phyloP scores from a whole-genome alignment of 2,329 filamentous ascomycete species.

The Mycosphaerella sp. region DNA sequence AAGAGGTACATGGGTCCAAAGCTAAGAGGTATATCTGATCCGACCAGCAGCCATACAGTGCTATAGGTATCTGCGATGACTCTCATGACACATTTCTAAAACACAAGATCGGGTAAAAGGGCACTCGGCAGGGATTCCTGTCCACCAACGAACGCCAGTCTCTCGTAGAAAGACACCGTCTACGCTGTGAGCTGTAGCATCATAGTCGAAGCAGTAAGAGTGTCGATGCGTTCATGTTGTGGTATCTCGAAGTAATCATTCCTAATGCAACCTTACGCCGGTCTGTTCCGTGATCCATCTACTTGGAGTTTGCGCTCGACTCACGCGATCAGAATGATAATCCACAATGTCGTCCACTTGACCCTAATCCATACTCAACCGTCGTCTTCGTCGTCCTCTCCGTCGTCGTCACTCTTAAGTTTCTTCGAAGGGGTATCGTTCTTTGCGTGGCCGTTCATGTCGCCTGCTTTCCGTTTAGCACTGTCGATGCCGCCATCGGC shows the following conservation, averaged over 20 bases:
- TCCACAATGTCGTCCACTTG: not conserved
- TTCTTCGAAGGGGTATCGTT: slow-evolving; percentile 28
- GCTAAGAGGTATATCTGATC: not conserved
- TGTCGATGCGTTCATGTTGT: not conserved
- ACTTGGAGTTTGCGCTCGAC: not conserved
- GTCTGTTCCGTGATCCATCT: not conserved
- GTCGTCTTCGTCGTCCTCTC: slow-evolving; percentile 40
- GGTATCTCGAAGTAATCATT: slow-evolving; percentile 4
- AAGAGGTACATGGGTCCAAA: too few relatives aligned
- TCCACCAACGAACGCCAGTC: not conserved
- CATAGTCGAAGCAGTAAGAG: not conserved
- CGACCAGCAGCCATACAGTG: slow-evolving; percentile 2
- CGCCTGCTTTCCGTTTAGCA: slow-evolving; percentile 49
- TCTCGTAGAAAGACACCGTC: not conserved
- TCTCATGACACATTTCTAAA: not conserved
- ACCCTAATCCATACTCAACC: slow-evolving; percentile 7
- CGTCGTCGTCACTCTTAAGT: slow-evolving; percentile 29
- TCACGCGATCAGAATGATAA: not conserved
- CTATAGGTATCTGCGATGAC: slow-evolving; percentile 3
- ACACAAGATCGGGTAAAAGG: not conserved
- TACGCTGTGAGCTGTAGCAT: not conserved
- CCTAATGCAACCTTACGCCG: not conserved
- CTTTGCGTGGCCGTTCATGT: slow-evolving; percentile 28
- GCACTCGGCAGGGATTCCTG: not conserved
- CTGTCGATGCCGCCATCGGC: slow-evolving; percentile 24